Percentiles rank a stretch among this genome's conserved stretches.
phyloP scores from a whole-genome alignment of 192 early-diverging fungal species.

The Linnemannia elongata region DNA sequence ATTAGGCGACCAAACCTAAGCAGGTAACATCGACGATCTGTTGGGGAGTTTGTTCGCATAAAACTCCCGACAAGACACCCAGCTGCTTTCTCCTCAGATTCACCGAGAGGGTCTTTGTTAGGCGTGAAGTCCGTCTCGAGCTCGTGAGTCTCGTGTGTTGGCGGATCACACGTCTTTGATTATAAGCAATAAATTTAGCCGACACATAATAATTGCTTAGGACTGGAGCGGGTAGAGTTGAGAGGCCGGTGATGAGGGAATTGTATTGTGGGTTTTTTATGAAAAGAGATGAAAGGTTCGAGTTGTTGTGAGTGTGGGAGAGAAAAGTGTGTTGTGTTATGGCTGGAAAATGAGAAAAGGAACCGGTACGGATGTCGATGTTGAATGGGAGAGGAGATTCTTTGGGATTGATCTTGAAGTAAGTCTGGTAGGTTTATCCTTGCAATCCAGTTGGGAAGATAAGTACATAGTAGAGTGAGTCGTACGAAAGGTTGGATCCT shows the following conservation, averaged over 20 bases:
- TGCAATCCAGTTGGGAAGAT: slow-evolving; percentile 13
- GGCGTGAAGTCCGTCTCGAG: not conserved
- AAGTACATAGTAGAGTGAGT: slow-evolving; percentile 24
- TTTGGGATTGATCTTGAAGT: not conserved
- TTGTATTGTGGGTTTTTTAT: no score
- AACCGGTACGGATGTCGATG: not conserved
- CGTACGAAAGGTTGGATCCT: slow-evolving; percentile 11
- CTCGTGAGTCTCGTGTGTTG: not conserved
- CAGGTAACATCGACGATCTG: slow-evolving; percentile 15
- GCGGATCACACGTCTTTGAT: not conserved
- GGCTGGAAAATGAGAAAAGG: not conserved
- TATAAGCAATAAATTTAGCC: no score
- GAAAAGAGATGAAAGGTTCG: no score
- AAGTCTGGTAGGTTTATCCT: slow-evolving; percentile 4
- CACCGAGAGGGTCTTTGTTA: not conserved
- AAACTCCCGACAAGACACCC: not conserved
- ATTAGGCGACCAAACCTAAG: slow-evolving; percentile 16
- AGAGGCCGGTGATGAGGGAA: no score
- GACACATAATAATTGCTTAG: no score
- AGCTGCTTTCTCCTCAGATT: not conserved
- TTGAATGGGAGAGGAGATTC: not conserved
- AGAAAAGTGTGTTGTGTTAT: not conserved
- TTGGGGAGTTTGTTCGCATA: slow-evolving; percentile 16
- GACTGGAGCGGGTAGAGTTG: no score
- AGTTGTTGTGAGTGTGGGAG: no score